Evolutionary conservation across 2,329 filamentous ascomycete species (phyloP).

Genomic region (Colletotrichum ledebouriae): DNA sequence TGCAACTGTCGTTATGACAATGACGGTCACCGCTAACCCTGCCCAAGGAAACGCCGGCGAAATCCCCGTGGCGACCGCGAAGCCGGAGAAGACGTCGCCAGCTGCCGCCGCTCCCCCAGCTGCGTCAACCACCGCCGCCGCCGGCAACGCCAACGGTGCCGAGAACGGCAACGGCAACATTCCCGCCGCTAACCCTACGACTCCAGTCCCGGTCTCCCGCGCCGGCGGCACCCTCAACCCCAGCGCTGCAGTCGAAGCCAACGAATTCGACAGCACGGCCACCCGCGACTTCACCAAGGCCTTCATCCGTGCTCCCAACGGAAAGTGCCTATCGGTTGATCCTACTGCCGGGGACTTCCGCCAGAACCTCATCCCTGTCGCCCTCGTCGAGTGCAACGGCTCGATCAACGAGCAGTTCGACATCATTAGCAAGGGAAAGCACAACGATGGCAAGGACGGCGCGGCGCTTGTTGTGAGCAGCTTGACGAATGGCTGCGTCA

Average conservation of each 20-base stretch:
- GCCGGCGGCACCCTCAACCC: slow-evolving; percentile 64
- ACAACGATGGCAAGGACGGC: slow-evolving; percentile 59
- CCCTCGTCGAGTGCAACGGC: slow-evolving; percentile 59
- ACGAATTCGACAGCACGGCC: slow-evolving; percentile 61
- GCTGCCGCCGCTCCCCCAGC: background rate
- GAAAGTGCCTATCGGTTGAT: slow-evolving; percentile 65
- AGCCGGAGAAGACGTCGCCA: slow-evolving; percentile 16
- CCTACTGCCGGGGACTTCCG: slow-evolving; percentile 67
- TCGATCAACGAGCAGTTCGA: slow-evolving; percentile 64
- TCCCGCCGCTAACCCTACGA: slow-evolving; percentile 56
- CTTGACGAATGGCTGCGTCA: slow-evolving; percentile 65
- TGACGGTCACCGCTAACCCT: slow-evolving; percentile 20
- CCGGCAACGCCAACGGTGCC: slow-evolving; percentile 19
- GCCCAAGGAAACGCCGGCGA: slow-evolving; percentile 19
- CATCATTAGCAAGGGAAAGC: slow-evolving; percentile 62
- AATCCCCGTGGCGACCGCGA: slow-evolving; percentile 6
- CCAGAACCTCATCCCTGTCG: slow-evolving; percentile 65
- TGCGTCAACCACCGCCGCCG: slow-evolving; percentile 7
- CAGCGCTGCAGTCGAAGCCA: slow-evolving; percentile 62
- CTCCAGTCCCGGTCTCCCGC: slow-evolving; percentile 62
- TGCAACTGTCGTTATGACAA: slow-evolving; percentile 26
- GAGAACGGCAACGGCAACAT: slow-evolving; percentile 23
- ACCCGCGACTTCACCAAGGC: slow-evolving; percentile 60
- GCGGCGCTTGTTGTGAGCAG: slow-evolving; percentile 63
- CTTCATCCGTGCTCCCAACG: slow-evolving; percentile 61